These are phyloP conservation scores for Lipomyces yamanashiensis DNA, from an alignment of 805 yeast genomes.

Conservation along the genomic window DNA sequence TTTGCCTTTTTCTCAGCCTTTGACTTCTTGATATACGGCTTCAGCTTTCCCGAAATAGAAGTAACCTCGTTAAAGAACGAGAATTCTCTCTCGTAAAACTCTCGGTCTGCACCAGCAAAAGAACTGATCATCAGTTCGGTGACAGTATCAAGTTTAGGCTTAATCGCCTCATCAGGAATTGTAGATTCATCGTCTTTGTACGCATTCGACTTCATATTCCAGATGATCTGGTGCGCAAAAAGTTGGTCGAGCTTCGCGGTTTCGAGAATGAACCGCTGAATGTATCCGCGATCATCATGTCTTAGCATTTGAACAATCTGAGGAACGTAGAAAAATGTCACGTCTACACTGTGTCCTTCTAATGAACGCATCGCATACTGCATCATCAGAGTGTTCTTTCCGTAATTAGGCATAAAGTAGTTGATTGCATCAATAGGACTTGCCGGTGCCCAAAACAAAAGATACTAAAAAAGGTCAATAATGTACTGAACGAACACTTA, in stretches of 20 bases:
- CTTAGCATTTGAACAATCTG: conserved; percentile 94
- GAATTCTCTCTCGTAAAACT: conserved; percentile 81
- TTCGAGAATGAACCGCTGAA: conserved; percentile 84
- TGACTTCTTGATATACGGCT: conserved; percentile 90
- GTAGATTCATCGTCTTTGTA: conserved; percentile 87
- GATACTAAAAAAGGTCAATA: conserved; percentile 20
- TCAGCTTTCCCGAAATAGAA: conserved; percentile 88
- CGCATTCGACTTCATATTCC: conserved; percentile 96
- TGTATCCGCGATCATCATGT: conserved; percentile 81
- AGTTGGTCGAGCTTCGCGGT: conserved; percentile 88
- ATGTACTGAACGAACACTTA: not conserved
- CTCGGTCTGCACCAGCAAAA: conserved; percentile 64
- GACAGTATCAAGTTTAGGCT: conserved; percentile 80
- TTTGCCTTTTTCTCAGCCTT: conserved; percentile 94
- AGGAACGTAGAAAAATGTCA: conserved; percentile 95
- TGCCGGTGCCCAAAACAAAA: conserved; percentile 72
- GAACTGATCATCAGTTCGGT: conserved; percentile 64
- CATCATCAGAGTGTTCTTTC: conserved; percentile 64
- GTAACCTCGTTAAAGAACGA: conserved; percentile 90
- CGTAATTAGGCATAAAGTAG: conserved; percentile 75
- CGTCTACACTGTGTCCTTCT: conserved; percentile 82
- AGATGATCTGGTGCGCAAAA: conserved; percentile 95
- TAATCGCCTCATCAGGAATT: conserved; percentile 69
- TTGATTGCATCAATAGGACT: conserved; percentile 86
- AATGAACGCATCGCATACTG: conserved; percentile 91